Evolutionary conservation across 2,329 filamentous ascomycete species (phyloP), one percentile per base, ranked within the genome.

Genomic region (Scortechinia acanthostroma): DNA sequence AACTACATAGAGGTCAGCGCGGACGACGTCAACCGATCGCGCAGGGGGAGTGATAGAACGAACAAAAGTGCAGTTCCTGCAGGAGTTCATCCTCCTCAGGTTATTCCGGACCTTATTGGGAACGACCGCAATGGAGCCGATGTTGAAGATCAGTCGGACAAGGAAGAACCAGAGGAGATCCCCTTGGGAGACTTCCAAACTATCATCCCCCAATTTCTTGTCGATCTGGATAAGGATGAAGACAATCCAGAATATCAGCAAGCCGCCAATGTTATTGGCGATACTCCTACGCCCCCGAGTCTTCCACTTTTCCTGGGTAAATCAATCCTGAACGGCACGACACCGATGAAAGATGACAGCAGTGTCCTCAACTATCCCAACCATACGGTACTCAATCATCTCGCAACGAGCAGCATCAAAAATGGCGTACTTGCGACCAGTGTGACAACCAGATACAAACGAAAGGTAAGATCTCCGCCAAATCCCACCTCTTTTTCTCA

Each of bases 381-480:
- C 57, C 91, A 98, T 58, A 96, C 93, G 0, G 89, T 97, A 22
- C 70, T 98, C 50, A 98, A 98, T 54, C 93, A 98, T 63, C 71
- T 98, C 53, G 91, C 91, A 43, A 98, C 93, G 2, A 97, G 91
- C 64, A 96, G 91, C 63, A 98, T 98, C 64, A 96, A 95, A 70
- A 90, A 95, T 53, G 91, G 91, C 50, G 88, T 97, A 21, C 73
- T 98, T 51, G 93, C 93, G 23, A 94, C 95, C 4, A 96, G 91
- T 57, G 91, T 89, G 14, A 98, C 93, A 3, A 98, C 93, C n/a
- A 78, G 93, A 62, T 98, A 97, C 64, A 94, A 90, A 69, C 85
- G 88, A 65, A 98, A 98, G 80, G 88, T 88, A 58, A 46, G 28
- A 19, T n/a, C 44, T 4, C 13, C 4, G 21, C 10, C 42, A 20